Conservation (phyloP, 345 rosid species). For the Anastatica hierochuntica region DNA sequence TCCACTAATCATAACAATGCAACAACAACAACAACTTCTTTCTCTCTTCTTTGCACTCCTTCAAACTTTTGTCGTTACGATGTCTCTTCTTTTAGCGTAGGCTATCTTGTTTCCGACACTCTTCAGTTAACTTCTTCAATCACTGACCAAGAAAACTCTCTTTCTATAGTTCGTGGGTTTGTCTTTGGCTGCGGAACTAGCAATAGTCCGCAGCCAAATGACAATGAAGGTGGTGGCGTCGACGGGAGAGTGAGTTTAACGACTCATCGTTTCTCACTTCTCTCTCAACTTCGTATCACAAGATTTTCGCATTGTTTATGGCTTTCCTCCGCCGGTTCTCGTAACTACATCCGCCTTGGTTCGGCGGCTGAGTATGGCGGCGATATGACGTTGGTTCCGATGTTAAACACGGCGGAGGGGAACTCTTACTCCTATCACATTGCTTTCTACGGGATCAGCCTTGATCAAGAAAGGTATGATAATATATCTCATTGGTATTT, state of each 20-base stretch:
- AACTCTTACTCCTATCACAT: slow-evolving; percentile 20
- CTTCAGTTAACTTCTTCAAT: slow-evolving; percentile 23
- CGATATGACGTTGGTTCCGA: slow-evolving; percentile 17
- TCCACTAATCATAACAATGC: not conserved
- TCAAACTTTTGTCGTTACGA: slow-evolving; percentile 20
- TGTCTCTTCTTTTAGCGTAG: slow-evolving; percentile 7
- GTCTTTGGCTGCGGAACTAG: slow-evolving; percentile 27
- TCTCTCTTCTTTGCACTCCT: slow-evolving; percentile 20
- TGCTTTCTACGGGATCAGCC: slow-evolving; percentile 13
- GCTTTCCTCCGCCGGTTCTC: slow-evolving; percentile 19
- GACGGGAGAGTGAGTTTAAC: slow-evolving; percentile 27
- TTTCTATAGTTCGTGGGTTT: slow-evolving; percentile 17
- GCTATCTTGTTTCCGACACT: slow-evolving; percentile 28
- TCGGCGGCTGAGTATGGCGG: slow-evolving; percentile 16
- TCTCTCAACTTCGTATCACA: slow-evolving; percentile 18
- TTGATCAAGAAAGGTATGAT: slow-evolving; percentile 12
- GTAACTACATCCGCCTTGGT: slow-evolving; percentile 24
- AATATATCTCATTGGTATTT: no score
- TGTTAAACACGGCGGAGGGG: slow-evolving; percentile 10
- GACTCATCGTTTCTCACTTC: slow-evolving; percentile 19
- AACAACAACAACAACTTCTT: slow-evolving; percentile 1
- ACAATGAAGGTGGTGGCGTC: slow-evolving; percentile 8
- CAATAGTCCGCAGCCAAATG: slow-evolving; percentile 2
- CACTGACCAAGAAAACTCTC: slow-evolving; percentile 26
- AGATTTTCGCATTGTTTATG: slow-evolving; percentile 27